Conservation (phyloP, 768 basidiomycete species). For the Termitomyces sp. region DNA sequence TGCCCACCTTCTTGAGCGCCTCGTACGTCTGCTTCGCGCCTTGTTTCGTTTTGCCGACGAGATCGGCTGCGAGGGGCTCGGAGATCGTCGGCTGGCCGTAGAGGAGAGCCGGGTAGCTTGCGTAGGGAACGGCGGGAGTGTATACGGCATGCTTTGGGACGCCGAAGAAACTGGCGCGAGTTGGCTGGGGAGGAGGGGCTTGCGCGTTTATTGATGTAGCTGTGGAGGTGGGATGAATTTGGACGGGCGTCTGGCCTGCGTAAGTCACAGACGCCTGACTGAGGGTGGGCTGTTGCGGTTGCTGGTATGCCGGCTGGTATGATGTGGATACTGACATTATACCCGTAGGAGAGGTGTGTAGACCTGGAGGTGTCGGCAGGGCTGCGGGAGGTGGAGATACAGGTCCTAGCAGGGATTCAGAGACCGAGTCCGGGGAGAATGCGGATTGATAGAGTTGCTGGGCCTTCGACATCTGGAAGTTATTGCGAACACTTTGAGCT, state of each 20-base stretch:
- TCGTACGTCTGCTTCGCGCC: constrained; percentile 4
- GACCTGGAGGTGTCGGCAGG: background rate
- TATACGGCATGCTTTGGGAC: background rate
- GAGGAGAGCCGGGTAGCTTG: background rate
- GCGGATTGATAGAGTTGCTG: constrained; percentile 35
- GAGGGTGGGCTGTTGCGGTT: background rate
- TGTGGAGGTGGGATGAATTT: background rate
- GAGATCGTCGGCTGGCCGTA: background rate
- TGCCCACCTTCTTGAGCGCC: constrained; percentile 3
- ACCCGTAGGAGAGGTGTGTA: background rate
- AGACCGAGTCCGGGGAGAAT: background rate
- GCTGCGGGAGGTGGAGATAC: background rate
- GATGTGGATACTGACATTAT: background rate
- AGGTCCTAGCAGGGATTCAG: background rate
- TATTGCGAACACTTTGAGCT: constrained; percentile 12
- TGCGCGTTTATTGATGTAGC: background rate
- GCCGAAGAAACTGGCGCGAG: constrained; percentile 4
- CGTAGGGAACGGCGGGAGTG: background rate
- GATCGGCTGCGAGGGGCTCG: constrained; percentile 7
- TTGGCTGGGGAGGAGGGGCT: background rate
- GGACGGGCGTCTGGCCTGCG: background rate
- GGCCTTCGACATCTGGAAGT: constrained; percentile 24
- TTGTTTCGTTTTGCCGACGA: constrained; percentile 11
- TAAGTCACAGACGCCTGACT: background rate
- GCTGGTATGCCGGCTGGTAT: background rate